phyloP scores from a whole-genome alignment of 2,329 filamentous ascomycete species.

The Aureobasidium pullulans region DNA sequence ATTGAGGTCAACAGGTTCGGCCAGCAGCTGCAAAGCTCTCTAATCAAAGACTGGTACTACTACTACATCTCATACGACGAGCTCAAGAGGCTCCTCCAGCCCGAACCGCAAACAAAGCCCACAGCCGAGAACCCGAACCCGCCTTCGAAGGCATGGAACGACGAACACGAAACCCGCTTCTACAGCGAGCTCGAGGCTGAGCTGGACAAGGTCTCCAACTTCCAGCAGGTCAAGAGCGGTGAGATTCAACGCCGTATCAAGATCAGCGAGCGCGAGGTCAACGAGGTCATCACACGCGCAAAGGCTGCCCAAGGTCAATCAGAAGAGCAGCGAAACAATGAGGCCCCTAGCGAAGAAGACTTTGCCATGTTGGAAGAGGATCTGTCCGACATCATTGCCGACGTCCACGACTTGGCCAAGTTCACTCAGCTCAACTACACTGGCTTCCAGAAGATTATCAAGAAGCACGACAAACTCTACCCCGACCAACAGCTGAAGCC shows the following conservation, averaged over 20 bases:
- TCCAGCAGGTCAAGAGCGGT: slow-evolving; percentile 94
- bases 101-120: slow-evolving; percentile 51
- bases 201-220: slow-evolving; percentile 94
- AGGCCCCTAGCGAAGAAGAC: slow-evolving; percentile 72
- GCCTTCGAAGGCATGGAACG: slow-evolving; percentile 64
- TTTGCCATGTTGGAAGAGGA: slow-evolving; percentile 92
- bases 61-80: slow-evolving; percentile 98
- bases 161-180: slow-evolving; percentile 86
- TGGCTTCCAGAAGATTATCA: slow-evolving; percentile 99
- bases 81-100: slow-evolving; percentile 80
- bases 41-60: slow-evolving; percentile 96
- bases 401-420: slow-evolving; percentile 95
- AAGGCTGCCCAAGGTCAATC: slow-evolving; percentile 37
- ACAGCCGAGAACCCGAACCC: slow-evolving; percentile 32
- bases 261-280: slow-evolving; percentile 81
- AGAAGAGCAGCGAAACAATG: slow-evolving; percentile 27
- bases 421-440: slow-evolving; percentile 98
- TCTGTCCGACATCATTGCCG: slow-evolving; percentile 93
- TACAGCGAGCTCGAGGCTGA: slow-evolving; percentile 81
- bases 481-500: slow-evolving; percentile 83
- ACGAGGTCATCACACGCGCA: slow-evolving; percentile 71
- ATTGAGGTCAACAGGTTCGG: slow-evolving; percentile 59
- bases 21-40: slow-evolving; percentile 88
- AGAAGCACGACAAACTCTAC: slow-evolving; percentile 65
- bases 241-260: slow-evolving; percentile 90